Conservation (phyloP, 1,284 basidiomycete species). For the Irpex sp. region DNA sequence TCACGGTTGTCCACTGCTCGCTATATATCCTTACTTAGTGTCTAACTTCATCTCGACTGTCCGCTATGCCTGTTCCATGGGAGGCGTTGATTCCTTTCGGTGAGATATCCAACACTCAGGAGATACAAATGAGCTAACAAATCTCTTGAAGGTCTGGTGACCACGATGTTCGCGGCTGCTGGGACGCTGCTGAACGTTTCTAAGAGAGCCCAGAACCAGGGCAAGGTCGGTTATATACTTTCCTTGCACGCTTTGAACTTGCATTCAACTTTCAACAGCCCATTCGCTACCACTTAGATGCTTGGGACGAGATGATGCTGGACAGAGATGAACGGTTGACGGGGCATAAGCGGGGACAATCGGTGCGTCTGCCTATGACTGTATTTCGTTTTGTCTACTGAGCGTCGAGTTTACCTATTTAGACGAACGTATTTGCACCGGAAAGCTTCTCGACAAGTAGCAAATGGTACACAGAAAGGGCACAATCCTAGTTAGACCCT, state of each 20-base stretch:
- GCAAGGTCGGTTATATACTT: constrained; percentile 62
- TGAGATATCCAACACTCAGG: constrained; percentile 27
- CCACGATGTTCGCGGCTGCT: constrained; percentile 84
- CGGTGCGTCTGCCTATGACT: constrained; percentile 46
- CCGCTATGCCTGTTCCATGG: constrained; percentile 86
- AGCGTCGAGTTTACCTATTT: background rate
- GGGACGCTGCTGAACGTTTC: constrained; percentile 83
- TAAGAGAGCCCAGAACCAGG: constrained; percentile 78
- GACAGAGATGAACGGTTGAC: constrained; percentile 84
- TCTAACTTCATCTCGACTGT: background rate
- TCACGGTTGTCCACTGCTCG: background rate
- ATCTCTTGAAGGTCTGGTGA: constrained; percentile 66
- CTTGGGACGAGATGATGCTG: constrained; percentile 97
- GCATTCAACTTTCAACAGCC: constrained; percentile 45
- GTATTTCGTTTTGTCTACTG: background rate
- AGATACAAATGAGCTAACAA: too few relatives aligned
- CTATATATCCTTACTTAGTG: background rate
- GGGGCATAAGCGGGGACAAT: constrained; percentile 83
- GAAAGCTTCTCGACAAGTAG: constrained; percentile 75
- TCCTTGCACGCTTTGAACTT: background rate
- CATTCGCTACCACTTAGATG: constrained; percentile 78
- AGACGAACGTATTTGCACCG: constrained; percentile 76
- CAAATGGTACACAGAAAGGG: constrained; percentile 68
- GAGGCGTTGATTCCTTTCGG: constrained; percentile 94
- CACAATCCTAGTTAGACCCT: constrained; percentile 13